Base-by-base conservation (phyloP, 768 basidiomycete genomes). In the Psilocybe sp. region DNA sequence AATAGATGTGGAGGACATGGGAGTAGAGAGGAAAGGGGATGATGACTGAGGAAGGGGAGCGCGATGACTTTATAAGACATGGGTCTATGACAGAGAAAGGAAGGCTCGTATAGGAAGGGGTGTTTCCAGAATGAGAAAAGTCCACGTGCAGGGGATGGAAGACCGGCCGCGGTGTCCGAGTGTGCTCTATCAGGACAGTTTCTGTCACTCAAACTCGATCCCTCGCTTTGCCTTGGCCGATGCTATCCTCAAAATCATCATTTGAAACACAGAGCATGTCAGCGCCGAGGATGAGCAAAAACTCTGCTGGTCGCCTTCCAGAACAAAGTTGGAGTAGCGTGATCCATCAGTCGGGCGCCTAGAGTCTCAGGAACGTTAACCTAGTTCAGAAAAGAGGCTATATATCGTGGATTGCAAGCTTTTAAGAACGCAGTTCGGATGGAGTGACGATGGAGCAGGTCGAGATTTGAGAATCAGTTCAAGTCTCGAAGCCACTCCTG, bases 91-190 rank as follows among this genome's bases (percentile, higher is more conserved):
- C 51, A 45, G 52, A 51, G 49, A 53, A 49, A 52, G 43, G 60
- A 62, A 59, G 40, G 52, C 64, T 62, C 47, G 51, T 59, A 66
- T 64, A 68, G 66, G 66, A 65, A 68, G 65, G 56, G 54, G 41
- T 43, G 51, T 58, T 66, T 55, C 66, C 65, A 47, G 51, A 64
- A 59, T 40, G 42, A 54, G 64, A 46, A 53, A 53, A 28, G 35
- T 23, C 14, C 58, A 50, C 54, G 38, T 53, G 52, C 23, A 44
- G 56, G 53, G 56, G 14, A 40, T 37, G 20, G 37, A 43, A 45
- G 40, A 44, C 43, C 45, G 46, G 46, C 64, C 60, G 60, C 61
- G 60, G 61, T 57, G 46, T 34, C 58, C 56, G 55, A 58, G 40
- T 44, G 42, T 37, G 28, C 48, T 23, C 32, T 51, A 50, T 28